Base-by-base conservation (phyloP, 2,329 filamentous ascomycete species). In the Cryoendolithus antarcticus region DNA sequence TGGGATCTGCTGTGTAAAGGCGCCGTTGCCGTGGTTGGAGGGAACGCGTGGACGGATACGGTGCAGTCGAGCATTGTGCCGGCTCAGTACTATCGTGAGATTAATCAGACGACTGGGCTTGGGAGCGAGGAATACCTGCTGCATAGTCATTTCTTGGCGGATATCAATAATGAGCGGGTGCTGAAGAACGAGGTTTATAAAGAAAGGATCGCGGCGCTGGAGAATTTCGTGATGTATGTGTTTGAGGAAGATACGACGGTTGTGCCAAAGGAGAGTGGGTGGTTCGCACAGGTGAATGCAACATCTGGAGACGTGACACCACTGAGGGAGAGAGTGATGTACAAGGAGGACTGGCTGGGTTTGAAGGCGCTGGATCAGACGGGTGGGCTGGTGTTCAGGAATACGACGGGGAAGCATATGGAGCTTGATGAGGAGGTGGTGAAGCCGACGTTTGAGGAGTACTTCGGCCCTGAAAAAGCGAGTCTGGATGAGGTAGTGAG, bases 271-370 rank as follows among this genome's bases (percentile, higher is more conserved):
- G 82, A 95, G 70, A 84, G 79, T 32, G 72, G 80, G 4, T 95
- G 86, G 83, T 98, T 96, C 58, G 76, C 78, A 30, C 86, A 96
- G 58, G 80, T 91, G 35, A 86, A 91, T 60, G 69, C 67, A 29
- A 82, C 77, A 3, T 65, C 55, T 43, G 69, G 67, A 1, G 71
- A 77, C 44, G 67, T 77, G 13, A 83, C 75, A 34, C 71, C 71
- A 10, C 62, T 98, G 57, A 70, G 74, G 48, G 73, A 86, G 38
- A 70, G 84, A 42, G 59, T 62, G 21, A 67, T 96, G 2, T 98
- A 95, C 61, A 75, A 73, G 50, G 81, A 96, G 62, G 89, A 98
- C 64, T 98, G 91, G 91, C 65, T 98, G 24, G 91, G 91, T 1
- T 65, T 98, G 58, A 82, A 74, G 59, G 64, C 66, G 51, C 64